phyloP scores from a whole-genome alignment of 176 grass and related monocot genomes.

The Aegilops umbellulata region DNA sequence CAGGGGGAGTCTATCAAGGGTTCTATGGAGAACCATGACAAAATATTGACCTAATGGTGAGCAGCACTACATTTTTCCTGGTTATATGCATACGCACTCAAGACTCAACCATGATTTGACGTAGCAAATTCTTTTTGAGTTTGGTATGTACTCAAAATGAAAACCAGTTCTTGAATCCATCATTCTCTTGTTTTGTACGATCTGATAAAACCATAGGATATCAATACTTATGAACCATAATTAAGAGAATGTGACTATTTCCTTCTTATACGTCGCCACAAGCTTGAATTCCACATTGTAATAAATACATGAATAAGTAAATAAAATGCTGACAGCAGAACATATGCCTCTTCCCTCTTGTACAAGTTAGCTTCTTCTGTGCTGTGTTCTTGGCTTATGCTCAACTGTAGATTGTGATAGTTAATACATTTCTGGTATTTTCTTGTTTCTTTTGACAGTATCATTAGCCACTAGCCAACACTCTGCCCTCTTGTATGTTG shows the following conservation, averaged over 20 bases:
- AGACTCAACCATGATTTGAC: background rate
- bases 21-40: background rate
- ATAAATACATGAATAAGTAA: background rate
- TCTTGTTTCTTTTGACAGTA: slow-evolving; percentile 9
- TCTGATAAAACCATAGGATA: background rate
- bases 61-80: background rate
- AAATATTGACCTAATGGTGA: background rate
- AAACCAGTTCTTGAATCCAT: background rate
- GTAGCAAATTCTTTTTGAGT: background rate
- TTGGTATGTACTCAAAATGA: background rate
- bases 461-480: slow-evolving; percentile 4
- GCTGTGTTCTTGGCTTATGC: background rate
- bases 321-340: background rate
- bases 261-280: background rate
- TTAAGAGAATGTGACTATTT: background rate
- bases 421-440: background rate
- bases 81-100: background rate
- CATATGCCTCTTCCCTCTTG: background rate
- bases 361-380: slow-evolving; percentile 8
- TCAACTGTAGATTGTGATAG: background rate
- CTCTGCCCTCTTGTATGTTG: background rate
- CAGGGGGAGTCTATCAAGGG: background rate
- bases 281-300: slow-evolving; percentile 5
- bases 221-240: background rate
- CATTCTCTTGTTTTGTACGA: background rate